phyloP scores from a whole-genome alignment of 257 asterid species.

The Nicotiana undulata region DNA sequence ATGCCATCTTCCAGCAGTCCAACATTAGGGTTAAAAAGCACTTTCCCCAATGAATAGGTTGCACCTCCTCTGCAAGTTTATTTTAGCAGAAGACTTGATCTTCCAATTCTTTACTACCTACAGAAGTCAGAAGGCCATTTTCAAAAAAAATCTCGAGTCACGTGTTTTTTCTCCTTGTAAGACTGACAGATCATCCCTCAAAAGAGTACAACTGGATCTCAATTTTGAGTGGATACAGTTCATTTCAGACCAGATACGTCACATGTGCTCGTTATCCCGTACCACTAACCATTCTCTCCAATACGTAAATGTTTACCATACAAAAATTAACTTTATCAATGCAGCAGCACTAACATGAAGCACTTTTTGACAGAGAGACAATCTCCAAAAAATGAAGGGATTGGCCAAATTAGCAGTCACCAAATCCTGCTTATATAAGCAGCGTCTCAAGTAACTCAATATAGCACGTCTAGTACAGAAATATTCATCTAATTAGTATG shows the following conservation, averaged over 20 bases:
- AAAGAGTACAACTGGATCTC: too few relatives aligned
- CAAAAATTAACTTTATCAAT: background rate
- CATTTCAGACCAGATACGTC: background rate
- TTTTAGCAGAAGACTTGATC: too few relatives aligned
- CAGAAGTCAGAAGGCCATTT: too few relatives aligned
- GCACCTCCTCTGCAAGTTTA: too few relatives aligned
- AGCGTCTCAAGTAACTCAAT: background rate
- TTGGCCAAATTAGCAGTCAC: background rate
- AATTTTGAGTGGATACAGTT: too few relatives aligned
- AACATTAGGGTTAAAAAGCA: too few relatives aligned
- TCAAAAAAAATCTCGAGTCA: too few relatives aligned
- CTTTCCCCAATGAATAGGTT: too few relatives aligned
- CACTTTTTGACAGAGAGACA: background rate
- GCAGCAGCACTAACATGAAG: background rate
- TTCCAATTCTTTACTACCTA: too few relatives aligned
- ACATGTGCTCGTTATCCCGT: background rate
- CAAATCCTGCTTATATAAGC: background rate
- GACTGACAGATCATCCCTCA: too few relatives aligned
- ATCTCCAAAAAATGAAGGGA: background rate
- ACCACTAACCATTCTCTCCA: background rate
- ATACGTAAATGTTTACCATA: background rate
- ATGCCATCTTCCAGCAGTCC: too few relatives aligned
- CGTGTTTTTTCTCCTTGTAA: too few relatives aligned
- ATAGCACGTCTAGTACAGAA: background rate
- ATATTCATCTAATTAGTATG: background rate